phyloP scores from a whole-genome alignment of 2,329 filamentous ascomycete genomes.

The Penicillium occitanis region DNA sequence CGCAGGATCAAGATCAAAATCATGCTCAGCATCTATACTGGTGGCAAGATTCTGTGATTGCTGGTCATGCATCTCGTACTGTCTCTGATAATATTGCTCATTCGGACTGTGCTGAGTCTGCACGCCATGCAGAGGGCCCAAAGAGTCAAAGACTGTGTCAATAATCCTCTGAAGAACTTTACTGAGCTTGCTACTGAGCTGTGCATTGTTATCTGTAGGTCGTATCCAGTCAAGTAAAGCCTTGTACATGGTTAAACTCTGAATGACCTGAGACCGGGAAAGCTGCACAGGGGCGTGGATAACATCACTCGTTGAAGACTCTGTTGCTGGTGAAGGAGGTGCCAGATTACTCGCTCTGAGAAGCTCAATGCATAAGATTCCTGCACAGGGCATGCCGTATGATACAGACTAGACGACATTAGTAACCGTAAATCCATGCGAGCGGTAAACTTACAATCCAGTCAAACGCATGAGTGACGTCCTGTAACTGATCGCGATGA shows the following conservation, averaged over 20 bases:
- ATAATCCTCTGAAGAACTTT: conserved; percentile 5
- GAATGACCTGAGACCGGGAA: conserved; percentile 1
- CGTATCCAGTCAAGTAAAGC: conserved; percentile 5
- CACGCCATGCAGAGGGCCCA: neutral
- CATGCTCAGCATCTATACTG: neutral
- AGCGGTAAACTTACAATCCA: neutral
- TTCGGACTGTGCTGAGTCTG: neutral
- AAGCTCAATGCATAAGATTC: neutral
- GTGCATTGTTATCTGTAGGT: conserved; percentile 1
- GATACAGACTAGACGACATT: conserved; percentile 1
- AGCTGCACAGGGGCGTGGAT: neutral
- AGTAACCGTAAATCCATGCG: neutral
- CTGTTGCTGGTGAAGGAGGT: neutral
- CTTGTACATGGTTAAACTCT: conserved; percentile 2
- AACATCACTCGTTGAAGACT: neutral
- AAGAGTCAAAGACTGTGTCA: neutral
- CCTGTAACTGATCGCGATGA: conserved; percentile 7
- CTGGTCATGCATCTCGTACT: neutral
- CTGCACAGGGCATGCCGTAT: conserved; percentile 1
- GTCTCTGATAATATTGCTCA: neutral
- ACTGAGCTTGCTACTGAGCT: conserved; percentile 1
- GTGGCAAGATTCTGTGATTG: neutral
- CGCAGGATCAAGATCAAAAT: neutral
- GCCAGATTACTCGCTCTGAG: neutral
- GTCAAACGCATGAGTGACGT: neutral